Evolutionary conservation across 257 asterid genomes (phyloP).

Genomic region (Cruciata laevipes): DNA sequence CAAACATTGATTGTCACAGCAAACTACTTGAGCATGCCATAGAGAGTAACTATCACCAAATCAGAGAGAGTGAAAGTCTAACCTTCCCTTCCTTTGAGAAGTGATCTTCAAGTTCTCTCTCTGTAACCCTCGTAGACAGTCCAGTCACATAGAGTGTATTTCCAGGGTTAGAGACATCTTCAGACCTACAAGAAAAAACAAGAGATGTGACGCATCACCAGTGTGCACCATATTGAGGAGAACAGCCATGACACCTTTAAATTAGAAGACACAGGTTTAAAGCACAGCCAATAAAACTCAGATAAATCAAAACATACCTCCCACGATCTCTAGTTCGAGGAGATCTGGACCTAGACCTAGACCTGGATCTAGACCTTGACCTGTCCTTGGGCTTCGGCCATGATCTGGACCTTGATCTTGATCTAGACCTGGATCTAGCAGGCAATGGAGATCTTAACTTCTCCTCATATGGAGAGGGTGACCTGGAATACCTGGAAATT

Average conservation of each 20-base stretch:
- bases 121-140: slow-evolving; percentile 87
- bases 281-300: neutral
- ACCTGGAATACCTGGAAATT: slow-evolving; percentile 44
- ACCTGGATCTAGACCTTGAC: slow-evolving; percentile 54
- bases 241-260: neutral
- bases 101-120: slow-evolving; percentile 95
- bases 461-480: slow-evolving; percentile 75
- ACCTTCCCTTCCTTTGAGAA: slow-evolving; percentile 98
- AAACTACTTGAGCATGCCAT: neutral
- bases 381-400: slow-evolving; percentile 55
- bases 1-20: neutral
- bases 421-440: slow-evolving; percentile 47
- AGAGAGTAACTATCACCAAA: neutral
- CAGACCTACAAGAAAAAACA: slow-evolving; percentile 28
- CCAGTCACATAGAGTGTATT: slow-evolving; percentile 93
- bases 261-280: neutral
- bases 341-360: slow-evolving; percentile 42
- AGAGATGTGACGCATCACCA: neutral
- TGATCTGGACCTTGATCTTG: slow-evolving; percentile 54
- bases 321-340: slow-evolving; percentile 47
- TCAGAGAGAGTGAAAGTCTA: slow-evolving; percentile 12
- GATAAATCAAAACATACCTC: slow-evolving; percentile 31
- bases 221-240: neutral
- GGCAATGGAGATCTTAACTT: slow-evolving; percentile 61
- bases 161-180: slow-evolving; percentile 57